A percentile compares a stretch with the other conserved stretches of the same genome.
Conservation (phyloP, 2,329 filamentous ascomycete genomes). For the Biscogniauxia marginata region DNA sequence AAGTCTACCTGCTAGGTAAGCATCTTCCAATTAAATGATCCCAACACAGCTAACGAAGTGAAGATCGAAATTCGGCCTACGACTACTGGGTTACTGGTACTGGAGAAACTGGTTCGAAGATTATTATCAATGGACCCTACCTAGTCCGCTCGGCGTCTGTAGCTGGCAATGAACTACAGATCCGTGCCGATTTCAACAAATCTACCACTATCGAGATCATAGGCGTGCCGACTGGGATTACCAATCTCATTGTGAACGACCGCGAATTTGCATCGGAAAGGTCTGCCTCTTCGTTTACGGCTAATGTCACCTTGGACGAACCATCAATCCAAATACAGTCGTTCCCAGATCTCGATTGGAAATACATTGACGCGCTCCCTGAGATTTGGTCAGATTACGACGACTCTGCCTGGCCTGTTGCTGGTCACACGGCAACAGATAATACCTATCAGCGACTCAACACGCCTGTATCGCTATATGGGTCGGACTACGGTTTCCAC, state of each 20-base stretch:
- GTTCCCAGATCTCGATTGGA: conserved; percentile 62
- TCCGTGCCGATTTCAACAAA: conserved; percentile 71
- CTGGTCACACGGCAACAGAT: conserved; percentile 54
- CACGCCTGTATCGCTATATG: conserved; percentile 63
- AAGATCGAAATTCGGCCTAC: conserved; percentile 59
- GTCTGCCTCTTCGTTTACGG: conserved; percentile 33
- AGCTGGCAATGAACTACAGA: conserved; percentile 51
- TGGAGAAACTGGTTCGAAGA: conserved; percentile 10
- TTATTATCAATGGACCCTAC: conserved; percentile 65
- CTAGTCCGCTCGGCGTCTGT: conserved; percentile 60
- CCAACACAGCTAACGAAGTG: not conserved
- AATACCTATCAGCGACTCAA: conserved; percentile 60
- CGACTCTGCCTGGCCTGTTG: conserved; percentile 65
- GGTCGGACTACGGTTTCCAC: conserved; percentile 72
- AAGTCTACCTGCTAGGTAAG: conserved; percentile 20
- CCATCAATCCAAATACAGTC: conserved; percentile 50
- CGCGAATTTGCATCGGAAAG: conserved; percentile 41
- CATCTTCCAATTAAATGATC: not conserved
- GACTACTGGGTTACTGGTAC: conserved; percentile 63
- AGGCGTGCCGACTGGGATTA: conserved; percentile 51
- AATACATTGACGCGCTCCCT: conserved; percentile 67
- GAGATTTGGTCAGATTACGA: conserved; percentile 65
- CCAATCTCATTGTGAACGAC: conserved; percentile 62
- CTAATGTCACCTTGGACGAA: conserved; percentile 10
- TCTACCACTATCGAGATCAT: conserved; percentile 69